These are phyloP conservation scores for Hypoxylon sp. DNA, from an alignment of 2,329 filamentous ascomycete genomes.

Conservation along the genomic window DNA sequence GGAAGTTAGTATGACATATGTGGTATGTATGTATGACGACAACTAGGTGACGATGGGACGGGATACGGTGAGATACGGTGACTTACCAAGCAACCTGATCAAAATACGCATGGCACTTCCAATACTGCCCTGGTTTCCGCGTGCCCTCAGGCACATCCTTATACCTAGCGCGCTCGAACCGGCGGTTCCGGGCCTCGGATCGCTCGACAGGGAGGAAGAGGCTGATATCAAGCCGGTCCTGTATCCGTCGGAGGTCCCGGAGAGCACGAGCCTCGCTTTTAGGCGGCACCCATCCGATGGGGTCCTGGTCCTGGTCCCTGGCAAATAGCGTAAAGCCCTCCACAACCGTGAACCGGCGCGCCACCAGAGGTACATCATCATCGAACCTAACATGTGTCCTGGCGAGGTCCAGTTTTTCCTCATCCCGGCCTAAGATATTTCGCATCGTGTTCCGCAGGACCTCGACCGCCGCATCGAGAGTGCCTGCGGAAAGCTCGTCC, in stretches of 20 bases:
- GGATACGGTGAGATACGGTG: neutral
- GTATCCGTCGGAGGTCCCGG: neutral
- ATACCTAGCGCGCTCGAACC: slow-evolving; percentile 7
- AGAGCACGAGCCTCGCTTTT: slow-evolving; percentile 5
- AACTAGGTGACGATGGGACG: neutral
- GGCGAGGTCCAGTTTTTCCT: neutral
- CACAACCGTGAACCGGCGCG: slow-evolving; percentile 3
- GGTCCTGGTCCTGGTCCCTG: slow-evolving; percentile 2
- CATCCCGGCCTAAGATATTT: neutral
- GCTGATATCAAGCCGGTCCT: slow-evolving; percentile 16
- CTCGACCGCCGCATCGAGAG: slow-evolving; percentile 1
- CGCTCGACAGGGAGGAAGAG: slow-evolving; percentile 7
- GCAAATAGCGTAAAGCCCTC: slow-evolving; percentile 20
- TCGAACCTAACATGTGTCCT: neutral
- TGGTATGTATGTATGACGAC: neutral
- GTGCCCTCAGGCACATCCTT: slow-evolving; percentile 4
- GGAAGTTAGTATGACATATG: neutral
- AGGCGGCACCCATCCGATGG: neutral
- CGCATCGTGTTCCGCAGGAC: slow-evolving; percentile 1
- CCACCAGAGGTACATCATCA: neutral
- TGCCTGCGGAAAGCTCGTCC: neutral
- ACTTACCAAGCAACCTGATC: slow-evolving; percentile 48
- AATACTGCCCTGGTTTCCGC: slow-evolving; percentile 46
- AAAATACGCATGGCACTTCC: slow-evolving; percentile 52
- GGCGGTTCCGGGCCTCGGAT: neutral